Evolutionary conservation across 768 basidiomycete genomes (phyloP).

Genomic region (Agaricus bisporus): DNA sequence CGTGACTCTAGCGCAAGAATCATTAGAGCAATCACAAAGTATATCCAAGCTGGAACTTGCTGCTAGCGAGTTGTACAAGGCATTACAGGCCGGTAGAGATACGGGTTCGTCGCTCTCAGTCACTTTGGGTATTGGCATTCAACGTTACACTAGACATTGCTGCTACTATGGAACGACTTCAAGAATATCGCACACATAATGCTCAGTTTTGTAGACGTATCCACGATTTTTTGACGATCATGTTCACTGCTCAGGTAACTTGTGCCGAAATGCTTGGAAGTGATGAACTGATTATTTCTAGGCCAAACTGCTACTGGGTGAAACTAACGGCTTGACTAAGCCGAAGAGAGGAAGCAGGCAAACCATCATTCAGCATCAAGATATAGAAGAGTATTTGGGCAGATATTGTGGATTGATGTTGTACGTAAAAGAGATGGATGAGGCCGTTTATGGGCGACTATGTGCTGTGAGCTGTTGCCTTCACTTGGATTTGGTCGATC

Average conservation of each 20-base stretch:
- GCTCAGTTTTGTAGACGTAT: slow-evolving; percentile 90
- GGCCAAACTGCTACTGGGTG: slow-evolving; percentile 65
- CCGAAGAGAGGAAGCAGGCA: slow-evolving; percentile 35
- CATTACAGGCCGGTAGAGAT: slow-evolving; percentile 83
- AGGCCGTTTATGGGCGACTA: slow-evolving; percentile 77
- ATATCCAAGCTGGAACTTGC: slow-evolving; percentile 78
- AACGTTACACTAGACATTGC: slow-evolving; percentile 66
- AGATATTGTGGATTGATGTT: slow-evolving; percentile 86
- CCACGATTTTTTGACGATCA: slow-evolving; percentile 83
- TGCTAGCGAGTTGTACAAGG: slow-evolving; percentile 89
- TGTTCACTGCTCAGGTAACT: slow-evolving; percentile 84
- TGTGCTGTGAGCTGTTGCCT: slow-evolving; percentile 52
- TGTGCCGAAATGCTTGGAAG: not conserved
- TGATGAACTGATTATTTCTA: slow-evolving; percentile 19
- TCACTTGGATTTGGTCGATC: not conserved
- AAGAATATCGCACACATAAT: slow-evolving; percentile 88
- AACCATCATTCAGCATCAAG: slow-evolving; percentile 53
- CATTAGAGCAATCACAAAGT: slow-evolving; percentile 72
- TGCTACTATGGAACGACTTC: slow-evolving; percentile 90
- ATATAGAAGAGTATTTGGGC: slow-evolving; percentile 78
- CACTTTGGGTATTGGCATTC: not conserved
- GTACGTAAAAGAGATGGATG: slow-evolving; percentile 96
- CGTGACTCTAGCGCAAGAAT: slow-evolving; percentile 78
- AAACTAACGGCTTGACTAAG: slow-evolving; percentile 50
- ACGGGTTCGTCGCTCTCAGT: slow-evolving; percentile 47